Evolutionary conservation across 2,329 filamentous ascomycete species (phyloP).

Genomic region (Aspergillus viridinutans): DNA sequence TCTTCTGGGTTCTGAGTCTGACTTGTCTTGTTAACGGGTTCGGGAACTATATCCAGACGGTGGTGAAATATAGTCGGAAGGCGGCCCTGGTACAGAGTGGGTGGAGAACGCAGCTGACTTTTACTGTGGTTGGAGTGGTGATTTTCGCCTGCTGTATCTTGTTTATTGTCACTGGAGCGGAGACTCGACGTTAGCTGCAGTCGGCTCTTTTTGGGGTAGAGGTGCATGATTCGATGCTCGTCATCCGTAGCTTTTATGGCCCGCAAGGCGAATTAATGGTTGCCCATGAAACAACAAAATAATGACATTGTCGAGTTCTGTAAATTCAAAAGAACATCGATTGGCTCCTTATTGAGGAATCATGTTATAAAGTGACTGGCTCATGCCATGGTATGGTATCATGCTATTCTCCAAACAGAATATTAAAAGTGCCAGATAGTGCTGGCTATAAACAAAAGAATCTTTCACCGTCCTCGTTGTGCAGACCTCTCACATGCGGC

Average conservation of each 20-base stretch:
- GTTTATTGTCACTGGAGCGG: slow-evolving; percentile 39
- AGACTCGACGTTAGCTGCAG: background rate
- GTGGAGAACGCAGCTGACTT: slow-evolving; percentile 85
- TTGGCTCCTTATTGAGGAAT: background rate
- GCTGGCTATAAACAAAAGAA: background rate
- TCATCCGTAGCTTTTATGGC: background rate
- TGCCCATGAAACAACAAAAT: background rate
- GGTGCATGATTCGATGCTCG: background rate
- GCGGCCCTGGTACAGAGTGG: slow-evolving; percentile 86
- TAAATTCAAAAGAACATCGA: background rate
- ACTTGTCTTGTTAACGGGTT: slow-evolving; percentile 73
- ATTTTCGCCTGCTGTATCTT: slow-evolving; percentile 45
- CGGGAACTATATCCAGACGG: slow-evolving; percentile 78
- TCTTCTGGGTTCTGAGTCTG: slow-evolving; percentile 82
- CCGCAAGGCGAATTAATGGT: background rate
- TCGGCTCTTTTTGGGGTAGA: background rate
- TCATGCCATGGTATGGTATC: slow-evolving; percentile 12
- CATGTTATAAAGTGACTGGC: slow-evolving; percentile 2
- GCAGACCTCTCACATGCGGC: slow-evolving; percentile 62
- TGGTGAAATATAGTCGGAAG: slow-evolving; percentile 75
- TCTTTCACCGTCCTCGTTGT: background rate
- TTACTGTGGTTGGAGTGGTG: slow-evolving; percentile 39
- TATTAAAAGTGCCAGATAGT: background rate
- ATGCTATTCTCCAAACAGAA: background rate
- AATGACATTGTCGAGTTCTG: background rate